Percentiles rank a stretch among this genome's conserved stretches.
phyloP scores from a whole-genome alignment of 208 protist species.

The Trypanosoma caninum region DNA sequence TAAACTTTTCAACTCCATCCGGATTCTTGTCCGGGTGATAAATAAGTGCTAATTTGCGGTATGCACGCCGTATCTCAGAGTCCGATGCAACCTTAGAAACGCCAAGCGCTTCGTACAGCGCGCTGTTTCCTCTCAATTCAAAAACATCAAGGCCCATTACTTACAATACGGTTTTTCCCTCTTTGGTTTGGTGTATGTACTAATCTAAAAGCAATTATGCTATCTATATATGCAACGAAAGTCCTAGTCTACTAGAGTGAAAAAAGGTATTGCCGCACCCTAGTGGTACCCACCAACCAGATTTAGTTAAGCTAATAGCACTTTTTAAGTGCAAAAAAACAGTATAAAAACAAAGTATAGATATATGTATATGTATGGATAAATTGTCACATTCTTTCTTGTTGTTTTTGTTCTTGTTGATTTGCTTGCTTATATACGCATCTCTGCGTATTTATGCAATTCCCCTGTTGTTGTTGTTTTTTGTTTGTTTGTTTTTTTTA shows the following conservation, averaged over 20 bases:
- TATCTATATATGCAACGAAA: too few relatives aligned
- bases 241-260: too few relatives aligned
- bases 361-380: conserved; percentile 5
- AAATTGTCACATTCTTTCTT: not conserved
- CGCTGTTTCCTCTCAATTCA: conserved; percentile 66
- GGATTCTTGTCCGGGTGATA: conserved; percentile 92
- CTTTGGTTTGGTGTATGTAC: not conserved
- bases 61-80: conserved; percentile 79
- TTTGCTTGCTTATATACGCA: too few relatives aligned
- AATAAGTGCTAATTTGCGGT: conserved; percentile 79
- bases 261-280: too few relatives aligned
- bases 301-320: too few relatives aligned
- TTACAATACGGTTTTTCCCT: not conserved
- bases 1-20: conserved; percentile 72
- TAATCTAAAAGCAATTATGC: too few relatives aligned
- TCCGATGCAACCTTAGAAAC: conserved; percentile 50
- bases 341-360: conserved; percentile 8
- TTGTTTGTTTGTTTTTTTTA: too few relatives aligned
- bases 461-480: too few relatives aligned
- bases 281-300: too few relatives aligned
- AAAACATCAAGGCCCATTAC: conserved; percentile 53
- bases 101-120: conserved; percentile 80
- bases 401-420: too few relatives aligned
- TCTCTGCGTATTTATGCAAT: too few relatives aligned
- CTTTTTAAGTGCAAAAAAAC: too few relatives aligned